A percentile compares a stretch with the other conserved stretches of the same genome.
Evolutionary conservation across 495 filamentous ascomycete species (phyloP).

Genomic region (Penicillium canescens): DNA sequence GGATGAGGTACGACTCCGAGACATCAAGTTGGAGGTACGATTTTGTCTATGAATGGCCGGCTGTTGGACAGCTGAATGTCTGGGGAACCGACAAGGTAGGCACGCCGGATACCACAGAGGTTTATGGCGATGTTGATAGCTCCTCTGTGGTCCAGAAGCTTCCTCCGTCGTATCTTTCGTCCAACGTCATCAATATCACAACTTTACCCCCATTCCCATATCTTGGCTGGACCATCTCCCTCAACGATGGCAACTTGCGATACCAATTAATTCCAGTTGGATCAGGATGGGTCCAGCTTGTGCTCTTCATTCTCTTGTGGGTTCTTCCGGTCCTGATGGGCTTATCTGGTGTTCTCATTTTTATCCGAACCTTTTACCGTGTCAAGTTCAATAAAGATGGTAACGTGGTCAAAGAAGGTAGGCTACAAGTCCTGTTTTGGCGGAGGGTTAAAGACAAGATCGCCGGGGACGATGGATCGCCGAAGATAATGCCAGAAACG

Average conservation of each 20-base stretch:
- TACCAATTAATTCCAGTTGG: constrained; percentile 44
- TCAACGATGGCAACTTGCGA: constrained; percentile 48
- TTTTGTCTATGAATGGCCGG: constrained; percentile 54
- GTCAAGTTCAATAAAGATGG: constrained; percentile 51
- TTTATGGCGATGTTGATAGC: constrained; percentile 49
- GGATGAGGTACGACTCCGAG: constrained; percentile 48
- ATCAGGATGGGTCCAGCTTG: constrained; percentile 38
- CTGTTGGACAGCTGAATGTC: constrained; percentile 44
- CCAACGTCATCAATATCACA: constrained; percentile 49
- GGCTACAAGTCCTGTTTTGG: constrained; percentile 7
- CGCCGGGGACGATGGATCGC: not conserved
- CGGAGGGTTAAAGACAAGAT: constrained; percentile 11
- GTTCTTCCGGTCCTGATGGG: constrained; percentile 43
- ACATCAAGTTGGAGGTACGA: constrained; percentile 50
- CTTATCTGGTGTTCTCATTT: constrained; percentile 41
- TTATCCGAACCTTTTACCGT: constrained; percentile 48
- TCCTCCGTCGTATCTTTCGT: constrained; percentile 28
- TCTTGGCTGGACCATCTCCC: constrained; percentile 42
- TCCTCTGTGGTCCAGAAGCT: constrained; percentile 18
- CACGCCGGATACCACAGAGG: constrained; percentile 44
- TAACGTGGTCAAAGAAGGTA: constrained; percentile 16
- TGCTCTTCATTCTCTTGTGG: constrained; percentile 45
- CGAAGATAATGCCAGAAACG: constrained; percentile 28
- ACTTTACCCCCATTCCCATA: constrained; percentile 40
- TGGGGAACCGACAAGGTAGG: constrained; percentile 51